These are phyloP conservation scores for Aspergillus costaricaensis DNA, from an alignment of 2,329 filamentous ascomycete genomes.

Conservation along the genomic window DNA sequence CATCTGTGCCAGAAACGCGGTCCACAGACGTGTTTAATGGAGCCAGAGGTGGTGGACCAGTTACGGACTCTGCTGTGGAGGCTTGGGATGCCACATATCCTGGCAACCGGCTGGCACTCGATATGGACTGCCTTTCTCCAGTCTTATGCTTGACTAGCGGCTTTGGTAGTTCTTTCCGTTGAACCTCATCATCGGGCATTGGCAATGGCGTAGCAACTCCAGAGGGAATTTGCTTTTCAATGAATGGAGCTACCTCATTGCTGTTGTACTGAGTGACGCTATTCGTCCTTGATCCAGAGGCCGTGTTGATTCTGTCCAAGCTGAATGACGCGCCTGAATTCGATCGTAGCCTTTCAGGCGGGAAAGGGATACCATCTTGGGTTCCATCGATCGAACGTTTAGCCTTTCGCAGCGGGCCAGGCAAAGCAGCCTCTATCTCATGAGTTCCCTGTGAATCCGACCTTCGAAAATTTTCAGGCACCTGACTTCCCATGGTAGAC, in stretches of 20 bases:
- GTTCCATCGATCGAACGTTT: conserved; percentile 30
- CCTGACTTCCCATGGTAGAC: conserved; percentile 21
- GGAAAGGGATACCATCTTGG: conserved; percentile 22
- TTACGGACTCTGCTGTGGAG: conserved; percentile 45
- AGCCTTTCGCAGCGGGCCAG: conserved; percentile 23
- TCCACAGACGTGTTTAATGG: conserved; percentile 35
- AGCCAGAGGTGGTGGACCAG: conserved; percentile 45
- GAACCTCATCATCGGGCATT: conserved; percentile 32
- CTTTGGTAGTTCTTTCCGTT: conserved; percentile 31
- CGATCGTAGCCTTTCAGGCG: conserved; percentile 39
- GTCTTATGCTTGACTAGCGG: conserved; percentile 25
- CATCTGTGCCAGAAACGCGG: conserved; percentile 20
- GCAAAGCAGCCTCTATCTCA: conserved; percentile 31
- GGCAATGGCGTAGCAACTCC: conserved; percentile 32
- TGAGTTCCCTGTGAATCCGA: conserved; percentile 31
- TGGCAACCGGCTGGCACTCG: conserved; percentile 50
- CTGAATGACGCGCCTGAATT: conserved; percentile 35
- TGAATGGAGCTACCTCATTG: conserved; percentile 27
- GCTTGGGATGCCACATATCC: conserved; percentile 45
- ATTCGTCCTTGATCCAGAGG: conserved; percentile 30
- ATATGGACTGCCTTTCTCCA: conserved; percentile 39
- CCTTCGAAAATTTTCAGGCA: conserved; percentile 28
- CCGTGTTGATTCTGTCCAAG: conserved; percentile 28
- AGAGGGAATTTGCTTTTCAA: conserved; percentile 33
- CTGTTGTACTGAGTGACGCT: conserved; percentile 32